These are phyloP conservation scores for Trichophyton verrucosum DNA, from an alignment of 2,329 filamentous ascomycete species.

Conservation along the genomic window DNA sequence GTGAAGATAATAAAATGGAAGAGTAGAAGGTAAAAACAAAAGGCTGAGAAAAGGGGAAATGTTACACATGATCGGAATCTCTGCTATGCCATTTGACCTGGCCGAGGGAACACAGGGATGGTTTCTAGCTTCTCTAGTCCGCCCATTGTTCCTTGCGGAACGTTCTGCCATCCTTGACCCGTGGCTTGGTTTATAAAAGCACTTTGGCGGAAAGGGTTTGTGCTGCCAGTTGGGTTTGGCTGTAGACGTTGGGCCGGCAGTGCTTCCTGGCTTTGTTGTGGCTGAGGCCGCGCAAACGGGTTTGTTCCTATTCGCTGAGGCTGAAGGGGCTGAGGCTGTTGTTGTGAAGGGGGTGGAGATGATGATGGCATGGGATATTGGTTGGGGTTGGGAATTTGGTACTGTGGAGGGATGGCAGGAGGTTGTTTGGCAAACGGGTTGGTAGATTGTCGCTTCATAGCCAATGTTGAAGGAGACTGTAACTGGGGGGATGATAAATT, in stretches of 20 bases:
- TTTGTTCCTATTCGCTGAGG: constrained; percentile 57
- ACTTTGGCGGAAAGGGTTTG: constrained; percentile 89
- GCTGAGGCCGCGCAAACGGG: constrained; percentile 48
- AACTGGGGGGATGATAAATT: constrained; percentile 25
- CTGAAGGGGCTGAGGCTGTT: constrained; percentile 36
- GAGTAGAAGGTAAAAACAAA: not conserved
- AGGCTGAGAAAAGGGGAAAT: too few species aligned
- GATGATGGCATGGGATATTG: constrained; percentile 29
- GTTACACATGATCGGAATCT: too few species aligned
- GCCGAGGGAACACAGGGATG: constrained; percentile 73
- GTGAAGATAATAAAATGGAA: not conserved
- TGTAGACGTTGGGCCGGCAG: constrained; percentile 38
- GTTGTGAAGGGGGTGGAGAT: constrained; percentile 35
- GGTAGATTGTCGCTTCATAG: constrained; percentile 53
- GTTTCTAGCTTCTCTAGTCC: constrained; percentile 62
- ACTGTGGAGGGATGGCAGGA: constrained; percentile 22
- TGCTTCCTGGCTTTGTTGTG: constrained; percentile 22
- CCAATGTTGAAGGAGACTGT: constrained; percentile 30
- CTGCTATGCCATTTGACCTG: constrained; percentile 37
- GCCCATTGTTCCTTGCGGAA: constrained; percentile 64
- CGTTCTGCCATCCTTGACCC: constrained; percentile 74
- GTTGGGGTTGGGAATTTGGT: constrained; percentile 22
- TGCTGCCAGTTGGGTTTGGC: constrained; percentile 72
- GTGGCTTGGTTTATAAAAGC: constrained; percentile 81
- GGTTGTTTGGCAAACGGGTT: constrained; percentile 70